Conservation (phyloP, 108 stramenopile genomes). For the Aurantiochytrium sp. region DNA sequence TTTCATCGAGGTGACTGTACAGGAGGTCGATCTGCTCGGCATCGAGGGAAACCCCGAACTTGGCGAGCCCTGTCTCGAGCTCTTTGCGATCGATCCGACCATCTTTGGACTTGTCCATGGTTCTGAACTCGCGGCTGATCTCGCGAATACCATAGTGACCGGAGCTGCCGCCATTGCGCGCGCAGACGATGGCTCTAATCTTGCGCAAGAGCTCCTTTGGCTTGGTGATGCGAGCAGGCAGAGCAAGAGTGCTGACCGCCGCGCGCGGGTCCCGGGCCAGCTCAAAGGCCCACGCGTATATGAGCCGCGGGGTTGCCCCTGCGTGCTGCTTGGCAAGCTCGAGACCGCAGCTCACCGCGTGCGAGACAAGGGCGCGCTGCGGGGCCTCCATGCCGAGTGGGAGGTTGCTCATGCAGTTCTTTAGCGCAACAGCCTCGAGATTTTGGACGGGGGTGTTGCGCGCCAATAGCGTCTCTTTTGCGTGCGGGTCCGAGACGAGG, state of each 20-base stretch:
- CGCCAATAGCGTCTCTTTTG: neutral
- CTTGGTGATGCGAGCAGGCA: neutral
- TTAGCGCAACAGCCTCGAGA: neutral
- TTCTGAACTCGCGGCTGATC: neutral
- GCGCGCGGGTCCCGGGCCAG: neutral
- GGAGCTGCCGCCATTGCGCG: neutral
- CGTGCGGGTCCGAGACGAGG: neutral
- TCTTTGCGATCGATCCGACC: neutral
- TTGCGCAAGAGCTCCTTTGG: constrained; percentile 22
- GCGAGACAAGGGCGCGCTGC: neutral
- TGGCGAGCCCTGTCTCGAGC: neutral
- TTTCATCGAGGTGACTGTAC: constrained; percentile 43
- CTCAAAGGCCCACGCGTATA: neutral
- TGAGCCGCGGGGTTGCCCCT: neutral
- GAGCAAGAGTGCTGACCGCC: neutral
- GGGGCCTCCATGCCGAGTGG: neutral
- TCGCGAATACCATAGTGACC: neutral
- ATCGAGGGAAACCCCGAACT: constrained; percentile 8
- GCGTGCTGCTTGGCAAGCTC: neutral
- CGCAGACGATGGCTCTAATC: neutral
- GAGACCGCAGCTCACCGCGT: neutral
- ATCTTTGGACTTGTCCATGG: neutral
- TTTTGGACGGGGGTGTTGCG: neutral
- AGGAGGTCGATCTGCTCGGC: constrained; percentile 39
- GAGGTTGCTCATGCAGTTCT: neutral